A percentile compares a stretch with the other conserved stretches of the same genome.
Conservation (phyloP, 2,329 filamentous ascomycete genomes). For the Ceratocystis alfenasii region DNA sequence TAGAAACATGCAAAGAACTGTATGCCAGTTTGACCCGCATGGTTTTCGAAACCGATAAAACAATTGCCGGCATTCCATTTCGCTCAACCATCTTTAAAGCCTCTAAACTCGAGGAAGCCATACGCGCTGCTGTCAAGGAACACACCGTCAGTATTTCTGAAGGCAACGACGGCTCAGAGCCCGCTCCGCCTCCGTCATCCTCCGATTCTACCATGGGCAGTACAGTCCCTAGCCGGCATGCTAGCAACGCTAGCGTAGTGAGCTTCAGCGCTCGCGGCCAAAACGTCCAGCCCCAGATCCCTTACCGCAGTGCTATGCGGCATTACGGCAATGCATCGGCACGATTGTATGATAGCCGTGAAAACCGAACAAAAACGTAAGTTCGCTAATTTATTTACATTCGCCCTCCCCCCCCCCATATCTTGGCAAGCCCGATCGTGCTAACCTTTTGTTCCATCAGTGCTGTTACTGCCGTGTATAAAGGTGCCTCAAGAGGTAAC, state of each 20-base stretch:
- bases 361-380: conserved; percentile 82
- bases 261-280: conserved; percentile 63
- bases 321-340: conserved; percentile 75
- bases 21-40: conserved; percentile 89
- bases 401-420: conserved; percentile 17
- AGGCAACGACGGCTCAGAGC: conserved; percentile 57
- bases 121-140: conserved; percentile 75
- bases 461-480: conserved; percentile 81
- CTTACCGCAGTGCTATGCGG: conserved; percentile 40
- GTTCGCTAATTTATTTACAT: conserved; percentile 29
- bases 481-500: conserved; percentile 59
- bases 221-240: conserved; percentile 44
- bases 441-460: conserved; percentile 37
- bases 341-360: conserved; percentile 72
- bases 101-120: conserved; percentile 86
- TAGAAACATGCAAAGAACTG: conserved; percentile 94
- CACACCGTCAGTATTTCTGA: conserved; percentile 70
- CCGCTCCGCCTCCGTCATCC: conserved; percentile 32
- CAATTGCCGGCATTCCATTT: conserved; percentile 88
- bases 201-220: conserved; percentile 32
- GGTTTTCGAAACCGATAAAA: conserved; percentile 98
- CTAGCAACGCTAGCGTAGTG: conserved; percentile 70
- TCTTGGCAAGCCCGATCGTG: background rate
- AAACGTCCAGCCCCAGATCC: conserved; percentile 44
- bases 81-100: conserved; percentile 93